A percentile compares a stretch with the other conserved stretches of the same genome.
These are phyloP conservation scores for barley (Hordeum vulgare) DNA, from an alignment of 176 grass and related monocot genomes.

Conservation along the genomic window DNA sequence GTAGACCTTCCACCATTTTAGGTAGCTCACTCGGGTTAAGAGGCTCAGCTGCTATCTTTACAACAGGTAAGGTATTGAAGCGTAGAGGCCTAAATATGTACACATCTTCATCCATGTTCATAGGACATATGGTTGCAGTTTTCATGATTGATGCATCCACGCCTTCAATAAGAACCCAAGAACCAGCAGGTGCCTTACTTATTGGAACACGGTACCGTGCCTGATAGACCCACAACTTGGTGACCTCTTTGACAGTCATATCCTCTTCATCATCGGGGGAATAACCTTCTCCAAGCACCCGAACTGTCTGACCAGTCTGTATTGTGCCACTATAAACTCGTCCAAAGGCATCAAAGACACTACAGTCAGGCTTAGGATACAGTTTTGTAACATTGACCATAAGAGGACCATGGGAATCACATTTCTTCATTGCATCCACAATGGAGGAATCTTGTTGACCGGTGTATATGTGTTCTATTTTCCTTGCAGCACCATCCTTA, in stretches of 20 bases:
- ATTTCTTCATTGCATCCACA: conserved; percentile 75
- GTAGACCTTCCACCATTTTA: conserved; percentile 96
- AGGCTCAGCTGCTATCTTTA: conserved; percentile 96
- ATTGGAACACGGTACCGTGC: conserved; percentile 92
- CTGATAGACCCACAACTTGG: conserved; percentile 98
- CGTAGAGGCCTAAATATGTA: conserved; percentile 93
- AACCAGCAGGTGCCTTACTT: conserved; percentile 83
- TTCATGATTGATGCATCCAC: conserved; percentile 99
- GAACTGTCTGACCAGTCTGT: conserved; percentile 88
- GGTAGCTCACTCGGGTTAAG: conserved; percentile 96
- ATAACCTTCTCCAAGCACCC: conserved; percentile 94
- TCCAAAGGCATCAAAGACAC: conserved; percentile 98
- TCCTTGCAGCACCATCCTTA: conserved; percentile 75
- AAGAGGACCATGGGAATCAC: conserved; percentile 72
- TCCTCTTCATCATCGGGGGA: conserved; percentile 99
- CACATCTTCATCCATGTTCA: conserved; percentile 86
- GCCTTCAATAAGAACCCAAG: conserved; percentile 99
- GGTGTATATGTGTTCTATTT: conserved; percentile 86
- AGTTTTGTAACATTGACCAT: conserved; percentile 96
- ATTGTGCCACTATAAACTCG: conserved; percentile 91
- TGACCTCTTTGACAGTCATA: conserved; percentile 98
- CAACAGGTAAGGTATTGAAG: conserved; percentile 88
- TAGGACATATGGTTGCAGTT: conserved; percentile 93
- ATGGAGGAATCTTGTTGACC: conserved; percentile 74
- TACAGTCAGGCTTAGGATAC: conserved; percentile 92